phyloP scores from a whole-genome alignment of 2,329 filamentous ascomycete genomes.

The Neocucurbitaria cava region DNA sequence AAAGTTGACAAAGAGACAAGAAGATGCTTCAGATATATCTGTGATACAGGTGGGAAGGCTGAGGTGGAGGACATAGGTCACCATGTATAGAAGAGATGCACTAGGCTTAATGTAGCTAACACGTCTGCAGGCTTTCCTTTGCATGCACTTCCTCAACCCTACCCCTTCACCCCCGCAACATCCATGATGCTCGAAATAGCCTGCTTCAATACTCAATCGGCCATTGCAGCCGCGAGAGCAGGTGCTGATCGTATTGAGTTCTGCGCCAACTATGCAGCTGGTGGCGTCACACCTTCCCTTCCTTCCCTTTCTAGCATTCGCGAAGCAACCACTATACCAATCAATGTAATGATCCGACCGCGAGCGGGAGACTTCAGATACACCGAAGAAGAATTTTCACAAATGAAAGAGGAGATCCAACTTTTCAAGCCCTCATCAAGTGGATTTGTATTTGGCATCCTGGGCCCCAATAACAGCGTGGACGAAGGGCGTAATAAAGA shows the following conservation, averaged over 20 bases:
- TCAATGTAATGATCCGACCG: constrained; percentile 63
- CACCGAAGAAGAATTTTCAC: constrained; percentile 47
- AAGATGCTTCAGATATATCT: not conserved
- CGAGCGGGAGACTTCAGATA: constrained; percentile 57
- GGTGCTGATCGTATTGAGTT: constrained; percentile 62
- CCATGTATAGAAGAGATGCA: not conserved
- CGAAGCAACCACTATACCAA: constrained; percentile 45
- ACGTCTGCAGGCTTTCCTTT: no score
- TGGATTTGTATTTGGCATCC: constrained; percentile 62
- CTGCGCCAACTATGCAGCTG: constrained; percentile 50
- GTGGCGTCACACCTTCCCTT: constrained; percentile 52
- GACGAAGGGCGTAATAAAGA: constrained; percentile 52
- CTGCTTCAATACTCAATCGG: constrained; percentile 56
- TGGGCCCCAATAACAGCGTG: constrained; percentile 44
- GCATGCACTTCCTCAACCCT: not conserved
- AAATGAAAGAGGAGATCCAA: constrained; percentile 53
- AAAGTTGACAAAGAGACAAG: no score
- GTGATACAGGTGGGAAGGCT: no score
- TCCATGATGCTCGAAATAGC: constrained; percentile 56
- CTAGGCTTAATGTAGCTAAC: not conserved
- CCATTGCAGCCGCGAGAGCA: constrained; percentile 49
- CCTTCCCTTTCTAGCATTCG: constrained; percentile 33
- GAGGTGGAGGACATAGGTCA: no score
- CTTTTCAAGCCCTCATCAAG: constrained; percentile 48
- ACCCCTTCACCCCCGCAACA: not conserved